Evolutionary conservation across 2,329 filamentous ascomycete species (phyloP).

Genomic region (Neofusicoccum cordaticola): DNA sequence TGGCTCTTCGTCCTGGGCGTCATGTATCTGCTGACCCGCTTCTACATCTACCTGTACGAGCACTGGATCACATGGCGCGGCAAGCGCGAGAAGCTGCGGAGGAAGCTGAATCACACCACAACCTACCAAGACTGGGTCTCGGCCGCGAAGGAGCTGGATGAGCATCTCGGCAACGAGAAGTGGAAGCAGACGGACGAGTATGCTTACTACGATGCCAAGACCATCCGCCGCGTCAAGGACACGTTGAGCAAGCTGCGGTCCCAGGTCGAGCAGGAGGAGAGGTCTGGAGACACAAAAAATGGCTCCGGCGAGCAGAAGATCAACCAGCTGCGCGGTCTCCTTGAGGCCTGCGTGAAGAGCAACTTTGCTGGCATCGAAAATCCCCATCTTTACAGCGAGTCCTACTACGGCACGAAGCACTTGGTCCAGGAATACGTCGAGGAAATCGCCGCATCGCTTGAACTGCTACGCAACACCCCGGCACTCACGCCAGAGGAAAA

Average conservation of each 20-base stretch:
- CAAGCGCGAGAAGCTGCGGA: slow-evolving; percentile 66
- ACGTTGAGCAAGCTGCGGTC: slow-evolving; percentile 66
- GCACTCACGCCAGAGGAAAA: slow-evolving; percentile 72
- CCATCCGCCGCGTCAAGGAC: slow-evolving; percentile 71
- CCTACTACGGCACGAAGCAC: slow-evolving; percentile 96
- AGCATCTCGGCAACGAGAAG: slow-evolving; percentile 72
- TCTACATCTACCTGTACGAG: slow-evolving; percentile 92
- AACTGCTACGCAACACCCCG: slow-evolving; percentile 65
- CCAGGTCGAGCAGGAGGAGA: slow-evolving; percentile 56
- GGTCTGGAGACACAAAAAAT: slow-evolving; percentile 31
- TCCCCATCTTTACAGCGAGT: slow-evolving; percentile 90
- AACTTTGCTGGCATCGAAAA: slow-evolving; percentile 97
- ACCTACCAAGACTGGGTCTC: slow-evolving; percentile 81
- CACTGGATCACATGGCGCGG: slow-evolving; percentile 89
- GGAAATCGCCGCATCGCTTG: slow-evolving; percentile 69
- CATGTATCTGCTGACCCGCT: slow-evolving; percentile 74
- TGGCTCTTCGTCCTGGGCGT: slow-evolving; percentile 75
- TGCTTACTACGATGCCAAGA: slow-evolving; percentile 83
- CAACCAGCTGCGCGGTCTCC: slow-evolving; percentile 71
- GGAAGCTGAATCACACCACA: slow-evolving; percentile 66
- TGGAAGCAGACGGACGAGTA: slow-evolving; percentile 75
- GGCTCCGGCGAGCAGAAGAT: slow-evolving; percentile 48
- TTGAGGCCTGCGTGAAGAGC: slow-evolving; percentile 93
- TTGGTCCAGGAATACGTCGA: slow-evolving; percentile 87
- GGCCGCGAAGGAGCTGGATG: slow-evolving; percentile 76